Conservation (phyloP, 1,139 yeast species). For the Scheffersomyces lignicola region DNA sequence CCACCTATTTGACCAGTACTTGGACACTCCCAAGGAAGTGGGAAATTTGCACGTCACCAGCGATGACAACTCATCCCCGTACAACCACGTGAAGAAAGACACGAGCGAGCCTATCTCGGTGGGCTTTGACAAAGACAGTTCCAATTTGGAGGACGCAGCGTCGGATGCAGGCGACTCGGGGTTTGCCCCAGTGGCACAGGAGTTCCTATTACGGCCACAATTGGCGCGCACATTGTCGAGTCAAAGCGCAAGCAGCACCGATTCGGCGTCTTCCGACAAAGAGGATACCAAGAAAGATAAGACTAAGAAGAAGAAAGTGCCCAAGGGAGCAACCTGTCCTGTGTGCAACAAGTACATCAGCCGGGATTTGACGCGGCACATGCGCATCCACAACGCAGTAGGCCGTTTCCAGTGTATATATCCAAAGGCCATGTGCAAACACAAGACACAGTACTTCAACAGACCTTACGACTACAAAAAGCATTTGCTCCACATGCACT, state of each 20-base stretch:
- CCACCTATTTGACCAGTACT: constrained; percentile 15
- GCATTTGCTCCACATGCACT: constrained; percentile 46
- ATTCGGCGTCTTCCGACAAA: constrained; percentile 10
- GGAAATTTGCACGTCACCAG: background rate
- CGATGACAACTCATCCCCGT: constrained; percentile 8
- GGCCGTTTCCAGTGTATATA: constrained; percentile 49
- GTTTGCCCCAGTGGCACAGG: too few relatives aligned
- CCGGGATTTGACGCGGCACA: constrained; percentile 46
- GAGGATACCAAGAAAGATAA: constrained; percentile 11
- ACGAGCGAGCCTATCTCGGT: constrained; percentile 4
- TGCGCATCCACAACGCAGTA: constrained; percentile 48
- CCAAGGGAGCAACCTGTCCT: constrained; percentile 42
- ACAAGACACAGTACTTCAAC: constrained; percentile 46
- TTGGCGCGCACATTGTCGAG: constrained; percentile 22
- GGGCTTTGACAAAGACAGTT: too few relatives aligned
- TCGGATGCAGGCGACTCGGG: too few relatives aligned
- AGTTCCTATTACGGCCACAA: constrained; percentile 9
- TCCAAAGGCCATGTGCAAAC: constrained; percentile 43
- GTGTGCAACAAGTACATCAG: constrained; percentile 45
- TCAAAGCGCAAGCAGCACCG: constrained; percentile 23
- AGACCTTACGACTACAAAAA: constrained; percentile 52
- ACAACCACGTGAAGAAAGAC: constrained; percentile 8
- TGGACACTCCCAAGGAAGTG: constrained; percentile 6
- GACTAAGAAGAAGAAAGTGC: constrained; percentile 29
- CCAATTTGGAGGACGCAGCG: too few relatives aligned